Percentiles rank a stretch among this genome's conserved stretches.
phyloP scores from a whole-genome alignment of 2,329 filamentous ascomycete genomes.

The Alternaria hordeiaustralica region DNA sequence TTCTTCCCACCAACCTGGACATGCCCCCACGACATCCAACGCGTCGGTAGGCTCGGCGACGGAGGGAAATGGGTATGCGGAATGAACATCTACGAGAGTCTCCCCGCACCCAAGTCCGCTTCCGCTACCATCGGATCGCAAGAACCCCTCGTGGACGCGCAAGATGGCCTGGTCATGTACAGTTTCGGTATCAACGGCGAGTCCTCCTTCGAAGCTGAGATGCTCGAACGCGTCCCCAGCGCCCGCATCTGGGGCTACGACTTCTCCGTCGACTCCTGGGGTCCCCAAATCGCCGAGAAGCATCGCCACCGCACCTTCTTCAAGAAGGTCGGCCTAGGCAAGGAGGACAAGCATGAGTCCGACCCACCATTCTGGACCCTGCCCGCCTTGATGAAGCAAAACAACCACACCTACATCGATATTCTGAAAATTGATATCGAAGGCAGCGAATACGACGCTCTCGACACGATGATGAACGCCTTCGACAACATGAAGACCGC shows the following conservation, averaged over 20 bases:
- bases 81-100: slow-evolving; percentile 41
- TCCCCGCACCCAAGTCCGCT: slow-evolving; percentile 24
- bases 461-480: slow-evolving; percentile 41
- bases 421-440: slow-evolving; percentile 46
- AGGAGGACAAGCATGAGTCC: slow-evolving; percentile 28
- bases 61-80: slow-evolving; percentile 47
- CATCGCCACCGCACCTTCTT: slow-evolving; percentile 37
- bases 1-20: slow-evolving; percentile 44
- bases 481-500: slow-evolving; percentile 28
- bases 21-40: slow-evolving; percentile 43
- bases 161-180: slow-evolving; percentile 39
- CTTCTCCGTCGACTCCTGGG: slow-evolving; percentile 41
- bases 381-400: slow-evolving; percentile 37
- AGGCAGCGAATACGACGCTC: slow-evolving; percentile 39
- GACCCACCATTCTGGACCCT: slow-evolving; percentile 38
- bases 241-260: slow-evolving; percentile 44
- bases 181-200: slow-evolving; percentile 45
- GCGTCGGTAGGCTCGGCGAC: slow-evolving; percentile 40
- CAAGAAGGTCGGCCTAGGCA: slow-evolving; percentile 38
- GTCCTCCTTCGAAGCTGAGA: slow-evolving; percentile 44
- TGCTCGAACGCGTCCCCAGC: slow-evolving; percentile 41
- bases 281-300: slow-evolving; percentile 32
- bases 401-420: slow-evolving; percentile 45
- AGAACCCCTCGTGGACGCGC: slow-evolving; percentile 11
- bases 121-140: slow-evolving; percentile 18